Percentiles rank a stretch among this genome's conserved stretches.
These are phyloP conservation scores for Pichia sp. DNA, from an alignment of 1,139 yeast species.

Conservation along the genomic window DNA sequence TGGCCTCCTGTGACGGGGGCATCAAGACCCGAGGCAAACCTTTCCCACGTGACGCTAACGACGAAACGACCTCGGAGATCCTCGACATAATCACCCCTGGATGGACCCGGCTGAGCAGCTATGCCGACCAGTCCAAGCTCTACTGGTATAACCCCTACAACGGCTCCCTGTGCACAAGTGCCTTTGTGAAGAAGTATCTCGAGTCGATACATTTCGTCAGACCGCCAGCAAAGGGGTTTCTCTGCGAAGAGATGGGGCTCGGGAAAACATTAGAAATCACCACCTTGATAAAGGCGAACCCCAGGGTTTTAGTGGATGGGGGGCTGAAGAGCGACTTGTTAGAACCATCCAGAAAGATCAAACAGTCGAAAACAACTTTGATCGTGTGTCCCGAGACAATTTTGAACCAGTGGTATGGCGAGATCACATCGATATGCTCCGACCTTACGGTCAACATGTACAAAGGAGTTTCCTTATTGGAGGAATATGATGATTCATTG, in stretches of 20 bases:
- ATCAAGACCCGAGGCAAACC: conserved; percentile 2
- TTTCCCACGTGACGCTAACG: conserved; percentile 3
- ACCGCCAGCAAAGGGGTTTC: conserved; percentile 56
- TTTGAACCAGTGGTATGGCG: conserved; percentile 78
- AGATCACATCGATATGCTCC: conserved; percentile 56
- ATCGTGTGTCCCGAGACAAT: conserved; percentile 85
- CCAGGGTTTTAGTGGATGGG: conserved; percentile 30
- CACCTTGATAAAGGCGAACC: conserved; percentile 58
- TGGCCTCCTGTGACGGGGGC: conserved; percentile 26
- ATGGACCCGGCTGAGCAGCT: conserved; percentile 39
- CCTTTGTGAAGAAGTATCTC: conserved; percentile 32
- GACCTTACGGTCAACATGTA: conserved; percentile 57
- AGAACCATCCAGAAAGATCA: conserved; percentile 42
- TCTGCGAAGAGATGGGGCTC: conserved; percentile 95
- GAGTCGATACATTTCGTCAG: conserved; percentile 8
- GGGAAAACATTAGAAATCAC: conserved; percentile 90
- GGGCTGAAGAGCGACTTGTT: conserved; percentile 37
- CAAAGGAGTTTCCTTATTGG: conserved; percentile 49
- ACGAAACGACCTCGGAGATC: conserved; percentile 22
- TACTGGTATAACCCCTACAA: conserved; percentile 50
- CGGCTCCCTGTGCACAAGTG: conserved; percentile 41
- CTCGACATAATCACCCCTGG: conserved; percentile 48
- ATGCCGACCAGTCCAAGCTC: conserved; percentile 9
- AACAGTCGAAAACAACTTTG: conserved; percentile 63
- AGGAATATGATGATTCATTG: conserved; percentile 22